phyloP scores from a whole-genome alignment of 2,329 filamentous ascomycete species.

The Camptophora hylomeconis region DNA sequence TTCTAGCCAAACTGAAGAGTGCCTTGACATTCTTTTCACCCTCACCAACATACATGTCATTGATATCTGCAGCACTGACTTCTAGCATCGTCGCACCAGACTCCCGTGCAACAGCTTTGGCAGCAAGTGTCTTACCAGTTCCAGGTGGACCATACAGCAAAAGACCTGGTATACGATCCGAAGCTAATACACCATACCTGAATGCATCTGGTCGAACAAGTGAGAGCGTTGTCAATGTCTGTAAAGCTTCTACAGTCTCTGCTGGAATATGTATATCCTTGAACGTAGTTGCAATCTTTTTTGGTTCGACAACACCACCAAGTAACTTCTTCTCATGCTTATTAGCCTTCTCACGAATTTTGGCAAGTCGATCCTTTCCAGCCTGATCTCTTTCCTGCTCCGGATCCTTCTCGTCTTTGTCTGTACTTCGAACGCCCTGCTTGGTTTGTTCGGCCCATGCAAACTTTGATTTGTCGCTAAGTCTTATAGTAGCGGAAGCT shows the following conservation, averaged over 20 bases:
- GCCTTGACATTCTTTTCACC: conserved; percentile 92
- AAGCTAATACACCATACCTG: conserved; percentile 81
- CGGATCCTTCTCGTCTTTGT: conserved; percentile 25
- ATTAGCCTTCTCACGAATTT: conserved; percentile 47
- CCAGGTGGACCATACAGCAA: conserved; percentile 75
- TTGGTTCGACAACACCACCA: conserved; percentile 66
- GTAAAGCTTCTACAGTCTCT: conserved; percentile 76
- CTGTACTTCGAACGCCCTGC: conserved; percentile 20
- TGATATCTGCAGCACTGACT: conserved; percentile 78
- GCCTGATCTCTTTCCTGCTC: conserved; percentile 11
- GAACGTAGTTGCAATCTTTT: conserved; percentile 77
- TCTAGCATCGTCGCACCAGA: conserved; percentile 62
- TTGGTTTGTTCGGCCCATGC: conserved; percentile 25
- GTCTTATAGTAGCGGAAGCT: conserved; percentile 24
- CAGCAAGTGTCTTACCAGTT: conserved; percentile 50
- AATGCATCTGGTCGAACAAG: conserved; percentile 88
- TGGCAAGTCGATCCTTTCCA: no score
- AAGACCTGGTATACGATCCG: conserved; percentile 79
- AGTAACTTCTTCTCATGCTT: conserved; percentile 73
- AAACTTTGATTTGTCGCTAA: conserved; percentile 36
- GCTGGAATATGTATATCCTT: conserved; percentile 68
- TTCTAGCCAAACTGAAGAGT: conserved; percentile 81
- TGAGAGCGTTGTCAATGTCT: conserved; percentile 77
- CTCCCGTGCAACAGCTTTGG: conserved; percentile 52
- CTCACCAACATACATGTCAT: conserved; percentile 93